Evolutionary conservation across 345 rosid genomes (phyloP).

Genomic region (Linum trigynum): DNA sequence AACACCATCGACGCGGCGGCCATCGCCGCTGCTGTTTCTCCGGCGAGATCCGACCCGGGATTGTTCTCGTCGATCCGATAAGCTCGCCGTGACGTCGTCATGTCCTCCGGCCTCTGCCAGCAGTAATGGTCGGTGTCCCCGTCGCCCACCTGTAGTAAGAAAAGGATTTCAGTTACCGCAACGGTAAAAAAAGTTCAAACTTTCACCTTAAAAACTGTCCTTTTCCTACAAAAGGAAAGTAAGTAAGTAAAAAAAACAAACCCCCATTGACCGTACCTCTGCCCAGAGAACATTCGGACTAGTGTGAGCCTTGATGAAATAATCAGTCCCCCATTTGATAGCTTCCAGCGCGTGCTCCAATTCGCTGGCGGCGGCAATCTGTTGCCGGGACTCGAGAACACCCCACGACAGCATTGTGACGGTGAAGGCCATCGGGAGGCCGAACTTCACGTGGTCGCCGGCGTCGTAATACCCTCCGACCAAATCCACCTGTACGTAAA

Average conservation of each 20-base stretch:
- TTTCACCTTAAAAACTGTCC: too few species aligned
- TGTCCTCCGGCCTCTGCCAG: slow-evolving; percentile 99
- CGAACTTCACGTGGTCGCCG: slow-evolving; percentile 85
- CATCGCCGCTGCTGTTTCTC: slow-evolving; percentile 82
- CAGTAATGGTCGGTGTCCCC: slow-evolving; percentile 85
- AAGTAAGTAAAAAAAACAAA: too few species aligned
- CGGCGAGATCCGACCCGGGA: slow-evolving; percentile 77
- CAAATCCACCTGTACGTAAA: slow-evolving; percentile 53
- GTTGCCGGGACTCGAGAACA: slow-evolving; percentile 56
- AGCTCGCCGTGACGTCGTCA: slow-evolving; percentile 67
- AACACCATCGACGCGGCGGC: slow-evolving; percentile 83
- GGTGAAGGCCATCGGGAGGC: slow-evolving; percentile 88
- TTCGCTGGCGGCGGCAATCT: slow-evolving; percentile 51
- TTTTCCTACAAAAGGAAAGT: too few species aligned
- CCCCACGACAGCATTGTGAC: slow-evolving; percentile 83
- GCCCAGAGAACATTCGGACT: slow-evolving; percentile 77
- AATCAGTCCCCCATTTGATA: slow-evolving; percentile 88
- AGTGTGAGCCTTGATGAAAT: slow-evolving; percentile 82
- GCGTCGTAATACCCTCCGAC: slow-evolving; percentile 96
- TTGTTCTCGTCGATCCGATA: slow-evolving; percentile 55
- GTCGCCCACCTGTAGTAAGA: slow-evolving; percentile 57
- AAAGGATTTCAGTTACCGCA: not conserved
- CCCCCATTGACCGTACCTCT: slow-evolving; percentile 30
- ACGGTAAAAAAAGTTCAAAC: not conserved
- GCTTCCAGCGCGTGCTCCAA: slow-evolving; percentile 50